Base-by-base conservation (phyloP, 192 early-diverging fungal genomes). In the Powellomyces hirtus region DNA sequence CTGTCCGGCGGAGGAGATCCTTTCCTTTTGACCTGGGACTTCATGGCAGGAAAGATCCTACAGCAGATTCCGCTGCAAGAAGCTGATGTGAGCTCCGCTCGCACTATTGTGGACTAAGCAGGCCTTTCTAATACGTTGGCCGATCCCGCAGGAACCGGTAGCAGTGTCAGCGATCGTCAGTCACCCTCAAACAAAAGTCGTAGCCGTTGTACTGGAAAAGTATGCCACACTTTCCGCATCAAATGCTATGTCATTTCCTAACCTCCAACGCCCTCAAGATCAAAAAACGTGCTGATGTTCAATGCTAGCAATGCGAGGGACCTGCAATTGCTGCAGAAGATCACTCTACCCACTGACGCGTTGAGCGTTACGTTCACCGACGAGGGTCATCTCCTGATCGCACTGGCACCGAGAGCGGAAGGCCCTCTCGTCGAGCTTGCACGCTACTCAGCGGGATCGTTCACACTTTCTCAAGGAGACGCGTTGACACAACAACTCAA, bases 1-100 rank as follows among this genome's bases (percentile, higher is more conserved):
- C 74, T 94, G 7, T 94, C 93, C 13, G 92, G 88, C 26, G 89
- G 92, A 52, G 96, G 96, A 27, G 96, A 98, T 75, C 82, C 82
- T 27, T 86, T 83, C 5, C 56, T 98, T 2, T 76, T 88, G 20
- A 59, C 91, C 30, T 98, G 95, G 95, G 78, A 92, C 36, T 81
- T 83, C 31, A 37, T 74, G 13, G 75, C 75, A 22, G 92, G 92
- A 14, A 66, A 68, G 40, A 79, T 90, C 42, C 26, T 91, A 4
- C 91, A 95, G 63, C 81, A 77, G 1, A 73, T 94, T n/a, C 74
- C 85, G 67, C 72, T 92, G 52, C 71, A 77, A 68, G 0, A 56
- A 73, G 33, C 27, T 68, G 62, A 68, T 74, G n/a, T 51, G 46
- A 27, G 37, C 11, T 14, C 0, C 34, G 38, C 38, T 35, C 16